Evolutionary conservation across 306 rosid genomes (phyloP).

Genomic region (Hippophae rhamnoides): DNA sequence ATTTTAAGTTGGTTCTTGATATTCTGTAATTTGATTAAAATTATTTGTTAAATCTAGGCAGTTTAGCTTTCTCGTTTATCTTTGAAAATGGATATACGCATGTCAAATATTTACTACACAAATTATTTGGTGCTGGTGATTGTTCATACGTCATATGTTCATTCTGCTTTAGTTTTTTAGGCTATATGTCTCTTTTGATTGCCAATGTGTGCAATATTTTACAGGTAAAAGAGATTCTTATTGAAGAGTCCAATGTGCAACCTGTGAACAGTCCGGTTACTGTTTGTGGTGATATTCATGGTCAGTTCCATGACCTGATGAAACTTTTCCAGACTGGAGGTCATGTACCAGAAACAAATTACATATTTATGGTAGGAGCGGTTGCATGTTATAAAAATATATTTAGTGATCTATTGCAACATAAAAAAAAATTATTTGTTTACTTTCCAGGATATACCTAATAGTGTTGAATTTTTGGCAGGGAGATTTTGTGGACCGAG

Average conservation of each 20-base stretch:
- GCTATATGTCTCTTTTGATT: not conserved
- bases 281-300: conserved; percentile 96
- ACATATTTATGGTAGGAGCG: conserved; percentile 74
- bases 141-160: not conserved
- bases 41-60: not conserved
- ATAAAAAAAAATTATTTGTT: not conserved
- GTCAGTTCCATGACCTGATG: conserved; percentile 92
- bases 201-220: conserved; percentile 2
- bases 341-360: conserved; percentile 92
- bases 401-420: conserved; percentile 3
- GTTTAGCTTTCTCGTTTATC: not conserved
- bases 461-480: conserved; percentile 29
- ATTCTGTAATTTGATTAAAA: not conserved
- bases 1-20: not conserved
- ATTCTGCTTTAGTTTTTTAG: not conserved
- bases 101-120: not conserved
- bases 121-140: not conserved
- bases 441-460: conserved; percentile 10
- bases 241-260: conserved; percentile 97
- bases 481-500: conserved; percentile 98
- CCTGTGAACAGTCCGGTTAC: conserved; percentile 97
- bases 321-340: conserved; percentile 98
- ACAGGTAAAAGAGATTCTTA: conserved; percentile 94
- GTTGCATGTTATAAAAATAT: not conserved
- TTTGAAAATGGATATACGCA: not conserved